Conservation (phyloP, 345 rosid species). For the Alliaria petiolata region DNA sequence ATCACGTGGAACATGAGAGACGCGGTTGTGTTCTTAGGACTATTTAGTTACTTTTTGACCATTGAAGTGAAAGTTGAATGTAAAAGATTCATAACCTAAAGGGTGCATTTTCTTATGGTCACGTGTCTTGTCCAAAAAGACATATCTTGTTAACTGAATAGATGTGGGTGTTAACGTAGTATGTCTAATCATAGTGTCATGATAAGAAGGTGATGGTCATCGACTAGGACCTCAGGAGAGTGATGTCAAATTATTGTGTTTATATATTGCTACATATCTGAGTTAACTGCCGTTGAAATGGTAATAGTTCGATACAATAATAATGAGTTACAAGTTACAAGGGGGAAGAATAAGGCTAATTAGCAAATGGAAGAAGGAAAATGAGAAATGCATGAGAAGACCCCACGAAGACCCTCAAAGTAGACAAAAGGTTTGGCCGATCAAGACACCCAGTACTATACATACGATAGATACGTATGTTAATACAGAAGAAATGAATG, state of each 20-base stretch:
- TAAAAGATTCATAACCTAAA: not conserved
- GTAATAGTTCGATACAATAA: constrained; percentile 7
- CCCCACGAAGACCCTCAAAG: constrained; percentile 14
- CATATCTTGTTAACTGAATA: not conserved
- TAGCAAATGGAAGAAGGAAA: not conserved
- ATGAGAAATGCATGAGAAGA: constrained; percentile 14
- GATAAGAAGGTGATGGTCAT: not conserved
- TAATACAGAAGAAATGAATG: constrained; percentile 23
- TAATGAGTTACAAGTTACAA: not conserved
- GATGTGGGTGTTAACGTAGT: not conserved
- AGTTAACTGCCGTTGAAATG: not conserved
- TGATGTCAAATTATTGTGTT: not conserved
- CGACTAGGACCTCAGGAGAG: not conserved
- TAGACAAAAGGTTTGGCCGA: constrained; percentile 32
- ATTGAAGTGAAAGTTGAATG: not conserved
- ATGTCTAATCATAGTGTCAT: not conserved
- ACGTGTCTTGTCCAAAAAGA: not conserved
- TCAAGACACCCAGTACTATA: constrained; percentile 4
- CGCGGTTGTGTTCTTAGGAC: not conserved
- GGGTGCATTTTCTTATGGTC: no score
- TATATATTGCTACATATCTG: not conserved
- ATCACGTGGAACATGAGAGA: constrained; percentile 24
- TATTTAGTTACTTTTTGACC: not conserved
- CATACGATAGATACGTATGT: constrained; percentile 2
- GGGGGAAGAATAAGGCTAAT: not conserved